Conservation (phyloP, 805 yeast genomes). For the Hanseniaspora guilliermondii region DNA sequence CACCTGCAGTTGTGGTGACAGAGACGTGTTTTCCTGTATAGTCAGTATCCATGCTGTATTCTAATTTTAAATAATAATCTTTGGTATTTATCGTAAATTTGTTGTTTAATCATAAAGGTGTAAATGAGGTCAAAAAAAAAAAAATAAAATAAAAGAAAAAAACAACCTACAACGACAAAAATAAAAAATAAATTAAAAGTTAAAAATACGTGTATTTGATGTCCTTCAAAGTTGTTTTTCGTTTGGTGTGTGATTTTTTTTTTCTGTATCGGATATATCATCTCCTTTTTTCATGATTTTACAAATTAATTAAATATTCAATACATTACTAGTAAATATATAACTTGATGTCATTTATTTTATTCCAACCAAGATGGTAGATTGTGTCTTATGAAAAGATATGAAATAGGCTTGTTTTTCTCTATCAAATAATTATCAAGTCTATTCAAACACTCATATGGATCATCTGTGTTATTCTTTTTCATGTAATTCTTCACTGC, state of each 20-base stretch:
- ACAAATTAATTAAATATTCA: too few species aligned
- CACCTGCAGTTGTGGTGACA: not conserved
- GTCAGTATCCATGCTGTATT: not conserved
- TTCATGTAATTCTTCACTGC: conserved; percentile 14
- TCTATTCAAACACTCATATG: conserved; percentile 11
- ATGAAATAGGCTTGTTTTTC: conserved; percentile 15
- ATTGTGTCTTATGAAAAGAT: conserved; percentile 15
- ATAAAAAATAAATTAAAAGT: too few species aligned
- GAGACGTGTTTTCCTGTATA: conserved; percentile 1
- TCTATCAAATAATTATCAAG: conserved; percentile 12
- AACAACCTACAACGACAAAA: too few species aligned
- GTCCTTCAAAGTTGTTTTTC: too few species aligned
- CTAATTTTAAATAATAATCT: not conserved
- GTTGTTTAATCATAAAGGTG: not conserved
- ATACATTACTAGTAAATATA: too few species aligned
- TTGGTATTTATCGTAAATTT: not conserved
- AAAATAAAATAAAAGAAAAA: too few species aligned
- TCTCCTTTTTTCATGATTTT: too few species aligned
- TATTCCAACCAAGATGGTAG: conserved; percentile 14
- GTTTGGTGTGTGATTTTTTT: not conserved
- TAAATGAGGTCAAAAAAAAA: too few species aligned
- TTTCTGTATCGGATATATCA: too few species aligned
- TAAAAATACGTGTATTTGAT: too few species aligned
- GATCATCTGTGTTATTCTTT: conserved; percentile 8
- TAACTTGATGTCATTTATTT: not conserved